A percentile compares a stretch with the other conserved stretches of the same genome.
Conservation (phyloP, 2,329 filamentous ascomycete species). For the Chalara sp. region DNA sequence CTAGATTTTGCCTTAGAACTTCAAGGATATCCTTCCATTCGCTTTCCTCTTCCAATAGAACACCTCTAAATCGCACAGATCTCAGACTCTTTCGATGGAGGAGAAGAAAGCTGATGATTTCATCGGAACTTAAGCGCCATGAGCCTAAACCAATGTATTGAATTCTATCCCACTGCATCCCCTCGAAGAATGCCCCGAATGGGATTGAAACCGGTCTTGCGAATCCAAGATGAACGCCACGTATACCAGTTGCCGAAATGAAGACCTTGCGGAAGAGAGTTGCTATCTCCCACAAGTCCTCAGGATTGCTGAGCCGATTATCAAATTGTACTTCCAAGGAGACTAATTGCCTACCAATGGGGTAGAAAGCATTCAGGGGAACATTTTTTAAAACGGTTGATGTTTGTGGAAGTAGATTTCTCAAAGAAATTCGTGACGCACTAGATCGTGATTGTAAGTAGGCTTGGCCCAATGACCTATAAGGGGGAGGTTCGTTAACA, state of each 20-base stretch:
- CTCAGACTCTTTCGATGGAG: conserved; percentile 50
- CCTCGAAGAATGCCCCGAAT: conserved; percentile 56
- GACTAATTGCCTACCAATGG: conserved; percentile 48
- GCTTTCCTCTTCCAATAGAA: conserved; percentile 53
- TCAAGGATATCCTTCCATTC: conserved; percentile 54
- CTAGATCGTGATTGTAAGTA: conserved; percentile 48
- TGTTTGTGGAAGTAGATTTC: conserved; percentile 56
- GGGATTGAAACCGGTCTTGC: conserved; percentile 48
- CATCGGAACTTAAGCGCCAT: conserved; percentile 53
- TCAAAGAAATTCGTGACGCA: conserved; percentile 35
- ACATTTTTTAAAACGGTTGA: conserved; percentile 42
- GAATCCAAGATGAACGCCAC: conserved; percentile 59
- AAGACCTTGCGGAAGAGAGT: conserved; percentile 52
- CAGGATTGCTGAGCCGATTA: conserved; percentile 42
- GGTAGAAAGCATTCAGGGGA: conserved; percentile 39
- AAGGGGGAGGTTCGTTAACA: too few species aligned
- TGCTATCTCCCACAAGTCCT: conserved; percentile 50
- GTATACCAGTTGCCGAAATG: conserved; percentile 49
- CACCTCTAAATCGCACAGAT: conserved; percentile 51
- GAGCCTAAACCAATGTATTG: conserved; percentile 58
- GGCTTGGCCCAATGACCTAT: conserved; percentile 48
- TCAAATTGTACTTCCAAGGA: conserved; percentile 57
- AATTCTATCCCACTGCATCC: conserved; percentile 52
- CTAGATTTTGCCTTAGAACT: conserved; percentile 49
- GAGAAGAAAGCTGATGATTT: conserved; percentile 50